phyloP scores from a whole-genome alignment of 345 rosid genomes.

The Sonneratia caseolaris region DNA sequence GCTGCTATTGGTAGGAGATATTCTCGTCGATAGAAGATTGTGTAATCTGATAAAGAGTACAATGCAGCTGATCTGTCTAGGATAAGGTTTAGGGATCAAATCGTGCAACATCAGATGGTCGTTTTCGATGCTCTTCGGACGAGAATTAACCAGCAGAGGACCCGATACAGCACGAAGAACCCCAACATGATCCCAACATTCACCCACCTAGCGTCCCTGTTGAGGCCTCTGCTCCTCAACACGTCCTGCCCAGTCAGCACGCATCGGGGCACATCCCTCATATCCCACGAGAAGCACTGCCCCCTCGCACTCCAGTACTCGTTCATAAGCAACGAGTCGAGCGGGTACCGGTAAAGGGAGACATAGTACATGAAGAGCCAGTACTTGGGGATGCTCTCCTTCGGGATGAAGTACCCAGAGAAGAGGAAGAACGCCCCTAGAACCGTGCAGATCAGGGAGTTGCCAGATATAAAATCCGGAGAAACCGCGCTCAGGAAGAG shows the following conservation, averaged over 20 bases:
- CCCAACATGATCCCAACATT: constrained; percentile 85
- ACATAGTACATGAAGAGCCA: constrained; percentile 95
- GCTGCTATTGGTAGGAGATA: too few species aligned
- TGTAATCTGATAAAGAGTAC: too few species aligned
- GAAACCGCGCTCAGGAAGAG: constrained; percentile 72
- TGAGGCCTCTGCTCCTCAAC: constrained; percentile 61
- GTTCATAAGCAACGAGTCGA: constrained; percentile 61
- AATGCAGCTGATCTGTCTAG: too few species aligned
- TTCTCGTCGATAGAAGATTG: too few species aligned
- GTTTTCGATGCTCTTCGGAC: constrained; percentile 58
- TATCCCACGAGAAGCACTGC: constrained; percentile 52
- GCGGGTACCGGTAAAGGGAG: constrained; percentile 70
- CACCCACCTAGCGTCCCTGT: constrained; percentile 55
- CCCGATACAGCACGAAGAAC: constrained; percentile 66
- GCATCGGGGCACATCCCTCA: constrained; percentile 20
- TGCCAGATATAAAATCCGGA: constrained; percentile 75
- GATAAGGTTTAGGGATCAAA: neutral
- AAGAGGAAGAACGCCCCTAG: constrained; percentile 79
- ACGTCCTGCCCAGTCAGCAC: constrained; percentile 62
- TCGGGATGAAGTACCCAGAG: constrained; percentile 87
- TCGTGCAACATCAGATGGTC: constrained; percentile 17
- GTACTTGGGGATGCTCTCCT: constrained; percentile 70
- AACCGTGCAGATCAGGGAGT: constrained; percentile 75
- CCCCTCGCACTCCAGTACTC: constrained; percentile 67
- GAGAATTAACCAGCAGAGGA: constrained; percentile 77